Base-by-base conservation (phyloP, 371 early-diverging fungal genomes). In the Actinomortierella wolfii region DNA sequence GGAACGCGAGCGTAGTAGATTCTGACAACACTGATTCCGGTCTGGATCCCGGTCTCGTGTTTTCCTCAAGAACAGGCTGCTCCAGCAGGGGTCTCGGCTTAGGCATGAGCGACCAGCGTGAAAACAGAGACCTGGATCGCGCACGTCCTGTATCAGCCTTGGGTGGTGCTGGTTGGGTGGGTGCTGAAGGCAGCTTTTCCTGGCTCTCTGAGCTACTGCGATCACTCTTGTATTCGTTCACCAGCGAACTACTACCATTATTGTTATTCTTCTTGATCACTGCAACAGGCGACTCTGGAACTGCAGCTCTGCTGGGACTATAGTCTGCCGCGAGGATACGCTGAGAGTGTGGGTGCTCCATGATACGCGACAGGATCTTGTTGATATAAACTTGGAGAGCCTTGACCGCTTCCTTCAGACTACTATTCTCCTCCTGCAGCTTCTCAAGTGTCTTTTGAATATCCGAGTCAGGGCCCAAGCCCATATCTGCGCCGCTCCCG, bases 301-400 rank as follows among this genome's bases (percentile, higher is more conserved):
- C 40, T 2, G 63, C 40, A 13, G 57, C 29, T 4, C 60, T 45
- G 39, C 56, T 45, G 4, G 75, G 59, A 45, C 61, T 68, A 49
- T 75, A 75, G 50, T 75, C 76, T 24, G 65, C 62, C n/a, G 76
- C 76, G 18, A 75, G 59, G 57, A 75, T 57, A 3, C 64, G 57
- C 7, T 64, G 61, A 15, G 68, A 44, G 2, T 61, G 61, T 4
- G 64, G 65, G 42, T 54, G 56, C 56, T 68, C 64, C 76, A 75
- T 75, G 56, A 75, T 75, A 21, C 76, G 64, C 5, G 76, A 24
- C 29, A 89, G 67, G 43, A 91, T 88, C 68, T 85, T 91, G 76
- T 83, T 78, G 70, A 91, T 79, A 53, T 91, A 91, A 17, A 86
- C 71, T 23, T 75, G 62, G 40, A 89, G 64, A 2, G 88, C 86